Base-by-base conservation (phyloP, 257 asterid genomes). In the Solanum corneliomulleri region DNA sequence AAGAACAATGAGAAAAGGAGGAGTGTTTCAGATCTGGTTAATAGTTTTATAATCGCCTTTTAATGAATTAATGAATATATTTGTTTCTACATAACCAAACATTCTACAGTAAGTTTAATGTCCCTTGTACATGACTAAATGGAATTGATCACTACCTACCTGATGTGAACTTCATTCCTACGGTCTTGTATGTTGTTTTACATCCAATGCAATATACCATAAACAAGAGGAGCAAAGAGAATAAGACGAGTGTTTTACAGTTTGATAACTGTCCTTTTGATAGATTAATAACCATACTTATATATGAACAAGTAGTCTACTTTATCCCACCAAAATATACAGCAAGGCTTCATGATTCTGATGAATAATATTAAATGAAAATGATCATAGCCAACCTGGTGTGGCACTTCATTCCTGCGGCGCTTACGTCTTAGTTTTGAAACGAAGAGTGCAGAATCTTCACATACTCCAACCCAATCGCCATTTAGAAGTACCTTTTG, bases 381-480 rank as follows among this genome's bases (percentile, higher is more conserved):
- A 89, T 66, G 87, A 84, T 85, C 33, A 76, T 39, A 84, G 82
- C 83, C 8, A 82, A 97, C 99, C 99, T 96, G 97, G 77, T 89
- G 89, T 82, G 95, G 93, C 31, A 95, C 87, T 91, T 93, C 92
- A 89, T 86, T 90, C 88, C 52, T 93, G 87, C 98, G 96, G 64
- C 99, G 97, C 93, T 88, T 93, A 44, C 92, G 91, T 86, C 97
- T 92, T 84, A 97, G 91, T 89, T 89, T 91, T 82, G 93, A 89
- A 80, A 92, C 98, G 86, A 97, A 97, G 3, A 89, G 89, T 75
- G 92, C 88, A 45, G 99, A 92, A 93, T 96, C 94, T 88, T 90
- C 93, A 88, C 97, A 95, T 44, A 91, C 88, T 69, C 99, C 99
- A 66, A 96, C 92, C 99, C 98, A 96, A 62, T 96, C 96, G 27